Evolutionary conservation across 2,329 filamentous ascomycete genomes (phyloP).

Genomic region (Teratosphaeriaceae sp.): DNA sequence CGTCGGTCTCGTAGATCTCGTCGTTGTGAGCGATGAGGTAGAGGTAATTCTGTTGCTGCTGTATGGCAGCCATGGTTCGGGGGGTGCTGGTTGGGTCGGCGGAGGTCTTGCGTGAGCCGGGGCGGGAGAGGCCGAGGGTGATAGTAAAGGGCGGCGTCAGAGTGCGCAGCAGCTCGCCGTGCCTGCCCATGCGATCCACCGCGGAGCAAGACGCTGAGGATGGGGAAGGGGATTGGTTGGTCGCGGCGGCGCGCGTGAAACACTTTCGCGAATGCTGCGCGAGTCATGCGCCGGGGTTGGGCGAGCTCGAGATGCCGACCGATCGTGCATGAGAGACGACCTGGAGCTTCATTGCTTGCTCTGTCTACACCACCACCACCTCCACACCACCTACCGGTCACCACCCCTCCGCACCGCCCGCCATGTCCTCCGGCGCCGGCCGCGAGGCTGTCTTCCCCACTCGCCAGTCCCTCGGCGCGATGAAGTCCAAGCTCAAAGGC

Average conservation of each 20-base stretch:
- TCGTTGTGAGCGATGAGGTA: slow-evolving; percentile 69
- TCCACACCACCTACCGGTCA: background rate
- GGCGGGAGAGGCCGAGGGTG: slow-evolving; percentile 19
- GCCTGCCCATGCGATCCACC: slow-evolving; percentile 28
- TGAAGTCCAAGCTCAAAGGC: slow-evolving; percentile 96
- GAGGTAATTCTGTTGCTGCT: slow-evolving; percentile 25
- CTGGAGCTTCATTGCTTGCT: slow-evolving; percentile 3
- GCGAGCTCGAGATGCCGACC: too few relatives aligned
- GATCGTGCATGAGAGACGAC: too few relatives aligned
- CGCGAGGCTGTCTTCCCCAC: slow-evolving; percentile 97
- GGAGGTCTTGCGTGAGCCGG: slow-evolving; percentile 6
- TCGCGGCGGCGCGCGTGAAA: background rate
- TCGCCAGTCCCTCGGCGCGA: slow-evolving; percentile 89
- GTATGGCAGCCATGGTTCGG: slow-evolving; percentile 7
- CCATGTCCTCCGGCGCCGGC: slow-evolving; percentile 39
- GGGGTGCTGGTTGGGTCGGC: slow-evolving; percentile 5
- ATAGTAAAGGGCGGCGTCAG: slow-evolving; percentile 23
- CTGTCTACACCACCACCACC: slow-evolving; percentile 1
- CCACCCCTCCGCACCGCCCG: background rate
- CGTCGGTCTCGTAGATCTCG: slow-evolving; percentile 92
- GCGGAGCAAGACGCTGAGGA: background rate
- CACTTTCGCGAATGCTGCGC: background rate
- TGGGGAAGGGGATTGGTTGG: background rate
- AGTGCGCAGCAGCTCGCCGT: slow-evolving; percentile 43
- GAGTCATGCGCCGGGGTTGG: background rate